Base-by-base conservation (phyloP, 2,329 filamentous ascomycete species). In the Scedosporium boydii region DNA sequence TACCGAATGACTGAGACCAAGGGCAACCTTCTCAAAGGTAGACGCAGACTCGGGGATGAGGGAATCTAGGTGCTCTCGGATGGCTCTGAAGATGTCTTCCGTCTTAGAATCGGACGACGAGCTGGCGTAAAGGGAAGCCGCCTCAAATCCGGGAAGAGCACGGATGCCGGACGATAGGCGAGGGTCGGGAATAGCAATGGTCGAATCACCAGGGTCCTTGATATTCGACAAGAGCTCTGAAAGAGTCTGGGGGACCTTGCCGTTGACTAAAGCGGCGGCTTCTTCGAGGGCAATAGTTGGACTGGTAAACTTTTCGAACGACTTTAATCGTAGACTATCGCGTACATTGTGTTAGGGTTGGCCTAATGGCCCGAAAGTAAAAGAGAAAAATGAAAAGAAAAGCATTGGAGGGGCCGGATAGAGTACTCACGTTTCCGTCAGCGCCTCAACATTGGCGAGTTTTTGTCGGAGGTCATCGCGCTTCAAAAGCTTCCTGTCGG, bases 141-240 rank as follows among this genome's bases (percentile, higher is more conserved):
- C 88, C 69, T 91, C 90, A 67, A 98, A 85, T 60, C 90, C 86
- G 61, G 95, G 92, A 59, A 99, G 82, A 78, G 96, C 95, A 74
- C 90, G 89, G 78, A 99, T 97, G 64, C 95, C 87, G 72, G 88
- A 91, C 69, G 91, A 90, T 67, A 99, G 85, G 78, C 96, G 96
- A 64, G 91, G 88, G 73, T 99, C 95, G 67, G 92, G 91, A 67
- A 99, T 93, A 63, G 92, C 93, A 68, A 99, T 83, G 21, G 93
- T 96, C 51, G 91, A 88, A 80, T 99, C 98, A 82, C 96, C 96
- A 84, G 99, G 95, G 74, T 96, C 89, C 80, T 97, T 97, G 77
- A 98, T 87, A 61, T 88, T 87, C 68, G 96, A 87, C 69, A 99
- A 87, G 65, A 99, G 85, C 68, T 82, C 84, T 61, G 89, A 81